A percentile compares a stretch with the other conserved stretches of the same genome.
Evolutionary conservation across 495 filamentous ascomycete genomes (phyloP).

Genomic region (Stereocaulon alpinum): DNA sequence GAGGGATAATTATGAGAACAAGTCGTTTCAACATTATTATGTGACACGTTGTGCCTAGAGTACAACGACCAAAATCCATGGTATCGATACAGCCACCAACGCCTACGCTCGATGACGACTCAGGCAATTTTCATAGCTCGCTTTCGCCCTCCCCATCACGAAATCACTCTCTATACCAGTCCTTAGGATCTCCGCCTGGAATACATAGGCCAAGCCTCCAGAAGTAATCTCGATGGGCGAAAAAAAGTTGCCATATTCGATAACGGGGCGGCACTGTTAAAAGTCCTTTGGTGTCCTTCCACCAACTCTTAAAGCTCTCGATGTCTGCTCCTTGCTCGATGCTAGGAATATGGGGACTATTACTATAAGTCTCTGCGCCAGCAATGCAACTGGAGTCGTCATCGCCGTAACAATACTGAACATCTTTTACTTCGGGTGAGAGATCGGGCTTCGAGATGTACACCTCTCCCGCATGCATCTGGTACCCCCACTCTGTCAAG

Average conservation of each 20-base stretch:
- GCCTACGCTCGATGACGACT: slow-evolving; percentile 11
- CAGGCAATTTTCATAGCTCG: slow-evolving; percentile 5
- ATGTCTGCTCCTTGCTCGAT: slow-evolving; percentile 21
- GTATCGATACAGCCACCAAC: slow-evolving; percentile 3
- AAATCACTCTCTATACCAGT: slow-evolving; percentile 45
- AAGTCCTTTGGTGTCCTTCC: slow-evolving; percentile 23
- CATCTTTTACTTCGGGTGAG: slow-evolving; percentile 53
- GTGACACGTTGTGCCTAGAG: not conserved
- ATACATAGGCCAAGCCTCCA: slow-evolving; percentile 86
- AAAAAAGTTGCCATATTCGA: slow-evolving; percentile 83
- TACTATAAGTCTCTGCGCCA: slow-evolving; percentile 34
- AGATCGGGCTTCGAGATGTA: slow-evolving; percentile 65
- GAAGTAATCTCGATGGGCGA: slow-evolving; percentile 94
- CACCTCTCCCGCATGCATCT: slow-evolving; percentile 74
- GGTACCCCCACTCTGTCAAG: slow-evolving; percentile 76
- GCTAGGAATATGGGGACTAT: slow-evolving; percentile 14
- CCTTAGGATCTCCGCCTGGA: slow-evolving; percentile 65
- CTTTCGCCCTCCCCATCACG: slow-evolving; percentile 5
- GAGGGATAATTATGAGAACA: too few species aligned
- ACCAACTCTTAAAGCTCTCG: slow-evolving; percentile 20
- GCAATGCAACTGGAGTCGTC: slow-evolving; percentile 61
- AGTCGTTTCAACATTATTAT: not conserved
- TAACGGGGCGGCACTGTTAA: slow-evolving; percentile 49
- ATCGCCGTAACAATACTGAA: slow-evolving; percentile 61
- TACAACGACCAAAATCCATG: not conserved